Evolutionary conservation across 1,139 yeast species (phyloP).

Genomic region (Pichia sp.): DNA sequence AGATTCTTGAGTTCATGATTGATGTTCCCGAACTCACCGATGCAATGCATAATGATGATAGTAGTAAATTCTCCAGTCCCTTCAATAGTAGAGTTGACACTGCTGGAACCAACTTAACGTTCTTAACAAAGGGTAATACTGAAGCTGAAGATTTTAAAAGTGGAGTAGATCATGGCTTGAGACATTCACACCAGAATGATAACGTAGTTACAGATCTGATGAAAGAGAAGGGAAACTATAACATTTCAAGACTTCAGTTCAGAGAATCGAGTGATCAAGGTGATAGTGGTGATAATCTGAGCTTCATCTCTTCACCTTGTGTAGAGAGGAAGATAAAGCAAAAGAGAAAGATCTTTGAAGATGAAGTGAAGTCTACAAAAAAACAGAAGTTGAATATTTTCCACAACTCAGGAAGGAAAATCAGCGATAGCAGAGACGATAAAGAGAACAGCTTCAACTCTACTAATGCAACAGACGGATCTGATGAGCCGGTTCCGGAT

Average conservation of each 20-base stretch:
- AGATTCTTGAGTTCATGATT: slow-evolving; percentile 10
- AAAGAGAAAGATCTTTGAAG: slow-evolving; percentile 3
- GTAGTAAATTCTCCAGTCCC: slow-evolving; percentile 15
- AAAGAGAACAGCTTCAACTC: slow-evolving; percentile 9
- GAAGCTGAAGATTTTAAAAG: neutral
- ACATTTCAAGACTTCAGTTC: neutral
- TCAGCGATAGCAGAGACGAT: neutral
- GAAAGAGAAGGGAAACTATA: neutral
- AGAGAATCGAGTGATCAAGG: slow-evolving; percentile 10
- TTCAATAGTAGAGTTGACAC: slow-evolving; percentile 14
- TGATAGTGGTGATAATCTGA: slow-evolving; percentile 3
- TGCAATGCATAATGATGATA: slow-evolving; percentile 2
- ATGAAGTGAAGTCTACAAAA: neutral
- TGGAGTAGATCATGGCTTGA: neutral
- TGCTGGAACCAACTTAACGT: slow-evolving; percentile 16
- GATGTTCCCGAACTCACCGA: slow-evolving; percentile 11
- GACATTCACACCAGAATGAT: neutral
- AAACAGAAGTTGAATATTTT: neutral
- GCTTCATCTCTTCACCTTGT: slow-evolving; percentile 16
- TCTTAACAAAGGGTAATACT: slow-evolving; percentile 8
- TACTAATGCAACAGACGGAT: slow-evolving; percentile 13
- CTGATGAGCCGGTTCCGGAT: neutral
- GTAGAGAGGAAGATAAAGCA: slow-evolving; percentile 9
- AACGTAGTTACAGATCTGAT: neutral
- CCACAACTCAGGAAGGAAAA: neutral